Percentiles rank a stretch among this genome's conserved stretches.
These are phyloP conservation scores for Daldinia sp. DNA, from an alignment of 2,329 filamentous ascomycete species.

Conservation along the genomic window DNA sequence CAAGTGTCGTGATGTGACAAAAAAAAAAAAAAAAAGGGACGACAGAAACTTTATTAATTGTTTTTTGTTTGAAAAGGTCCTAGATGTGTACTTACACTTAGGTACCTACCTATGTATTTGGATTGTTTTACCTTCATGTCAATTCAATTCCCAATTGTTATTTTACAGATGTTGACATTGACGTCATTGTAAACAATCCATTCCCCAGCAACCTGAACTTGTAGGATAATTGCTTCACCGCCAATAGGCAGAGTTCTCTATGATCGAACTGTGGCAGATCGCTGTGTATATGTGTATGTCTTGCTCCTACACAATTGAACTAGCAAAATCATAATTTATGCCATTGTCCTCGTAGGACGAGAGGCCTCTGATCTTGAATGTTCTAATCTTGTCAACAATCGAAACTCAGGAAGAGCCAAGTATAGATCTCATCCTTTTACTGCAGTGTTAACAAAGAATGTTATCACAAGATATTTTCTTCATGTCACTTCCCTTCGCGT, in stretches of 20 bases:
- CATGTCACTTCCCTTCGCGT: too few species aligned
- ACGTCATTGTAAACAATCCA: not conserved
- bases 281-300: too few species aligned
- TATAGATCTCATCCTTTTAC: too few species aligned
- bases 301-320: too few species aligned
- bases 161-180: not conserved
- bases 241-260: not conserved
- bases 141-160: not conserved
- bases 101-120: not conserved
- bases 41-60: not conserved
- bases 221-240: not conserved
- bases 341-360: too few species aligned
- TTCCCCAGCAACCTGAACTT: not conserved
- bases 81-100: not conserved
- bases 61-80: not conserved
- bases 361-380: too few species aligned
- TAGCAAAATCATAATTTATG: too few species aligned
- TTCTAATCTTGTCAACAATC: too few species aligned
- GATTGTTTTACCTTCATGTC: not conserved
- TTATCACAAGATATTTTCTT: too few species aligned
- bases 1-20: not conserved
- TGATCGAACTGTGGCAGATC: not conserved
- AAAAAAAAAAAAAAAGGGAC: not conserved
- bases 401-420: too few species aligned
- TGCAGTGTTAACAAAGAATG: too few species aligned